A percentile compares a stretch with the other conserved stretches of the same genome.
phyloP scores from a whole-genome alignment of 768 basidiomycete species.

The Glaciozyma antarctica region DNA sequence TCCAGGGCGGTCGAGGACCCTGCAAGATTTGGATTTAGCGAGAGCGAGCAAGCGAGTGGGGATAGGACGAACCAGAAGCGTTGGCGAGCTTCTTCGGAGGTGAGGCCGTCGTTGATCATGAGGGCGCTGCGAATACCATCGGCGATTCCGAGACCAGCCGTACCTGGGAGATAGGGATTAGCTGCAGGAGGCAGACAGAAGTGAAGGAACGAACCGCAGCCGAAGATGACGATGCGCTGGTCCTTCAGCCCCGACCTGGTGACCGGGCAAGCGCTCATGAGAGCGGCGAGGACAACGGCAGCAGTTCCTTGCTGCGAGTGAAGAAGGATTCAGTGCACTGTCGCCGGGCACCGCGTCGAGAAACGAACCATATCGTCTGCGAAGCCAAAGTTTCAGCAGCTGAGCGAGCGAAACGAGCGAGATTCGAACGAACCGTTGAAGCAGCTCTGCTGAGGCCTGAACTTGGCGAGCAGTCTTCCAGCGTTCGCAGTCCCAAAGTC shows the following conservation, averaged over 20 bases:
- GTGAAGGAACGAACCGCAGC: slow-evolving; percentile 47
- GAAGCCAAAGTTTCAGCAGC: background rate
- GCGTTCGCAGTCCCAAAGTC: slow-evolving; percentile 25
- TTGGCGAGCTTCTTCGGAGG: slow-evolving; percentile 50
- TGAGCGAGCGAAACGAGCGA: background rate
- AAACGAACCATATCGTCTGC: background rate
- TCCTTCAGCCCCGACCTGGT: slow-evolving; percentile 57
- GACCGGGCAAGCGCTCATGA: slow-evolving; percentile 60
- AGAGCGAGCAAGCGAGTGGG: background rate
- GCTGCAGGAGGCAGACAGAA: background rate
- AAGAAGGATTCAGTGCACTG: slow-evolving; percentile 41
- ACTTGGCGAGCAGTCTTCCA: slow-evolving; percentile 42
- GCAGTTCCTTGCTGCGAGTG: slow-evolving; percentile 53
- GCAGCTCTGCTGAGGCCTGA: slow-evolving; percentile 49
- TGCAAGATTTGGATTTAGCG: background rate
- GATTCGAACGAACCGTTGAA: slow-evolving; percentile 74
- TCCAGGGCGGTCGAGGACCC: slow-evolving; percentile 31
- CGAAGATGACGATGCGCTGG: slow-evolving; percentile 69
- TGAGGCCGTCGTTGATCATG: slow-evolving; percentile 45
- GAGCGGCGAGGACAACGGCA: slow-evolving; percentile 59
- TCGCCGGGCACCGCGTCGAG: background rate
- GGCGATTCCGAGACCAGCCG: slow-evolving; percentile 72
- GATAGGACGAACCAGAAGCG: slow-evolving; percentile 16
- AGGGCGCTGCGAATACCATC: slow-evolving; percentile 69
- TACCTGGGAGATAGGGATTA: slow-evolving; percentile 37